Evolutionary conservation across 371 early-diverging fungal species (phyloP).

Genomic region (Aphelidium insulamus): DNA sequence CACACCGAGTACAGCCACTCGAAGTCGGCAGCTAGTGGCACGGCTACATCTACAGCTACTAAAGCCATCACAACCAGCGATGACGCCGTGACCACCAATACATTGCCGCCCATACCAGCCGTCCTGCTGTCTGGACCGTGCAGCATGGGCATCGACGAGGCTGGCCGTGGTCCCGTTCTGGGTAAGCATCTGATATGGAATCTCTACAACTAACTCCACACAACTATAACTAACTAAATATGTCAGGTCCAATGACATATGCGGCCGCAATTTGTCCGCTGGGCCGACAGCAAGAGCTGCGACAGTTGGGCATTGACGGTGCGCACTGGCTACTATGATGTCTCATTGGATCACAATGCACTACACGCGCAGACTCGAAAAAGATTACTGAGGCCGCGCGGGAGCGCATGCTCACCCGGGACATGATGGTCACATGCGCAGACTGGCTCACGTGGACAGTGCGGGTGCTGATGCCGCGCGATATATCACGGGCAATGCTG

Average conservation of each 20-base stretch:
- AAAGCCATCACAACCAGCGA: no score
- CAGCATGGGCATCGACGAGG: slow-evolving; percentile 94
- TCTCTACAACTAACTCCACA: neutral
- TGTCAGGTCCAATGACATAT: slow-evolving; percentile 86
- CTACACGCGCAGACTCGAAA: slow-evolving; percentile 49
- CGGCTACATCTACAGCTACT: no score
- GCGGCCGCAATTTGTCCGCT: slow-evolving; percentile 52
- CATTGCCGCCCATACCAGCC: no score
- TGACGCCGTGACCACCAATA: no score
- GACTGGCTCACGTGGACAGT: slow-evolving; percentile 72
- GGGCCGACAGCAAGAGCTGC: slow-evolving; percentile 31
- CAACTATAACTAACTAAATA: neutral
- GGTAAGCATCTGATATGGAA: slow-evolving; percentile 18
- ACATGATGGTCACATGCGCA: slow-evolving; percentile 21
- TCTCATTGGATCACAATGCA: neutral
- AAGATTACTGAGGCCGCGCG: slow-evolving; percentile 50
- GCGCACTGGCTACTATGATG: slow-evolving; percentile 4
- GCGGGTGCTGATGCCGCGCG: slow-evolving; percentile 55
- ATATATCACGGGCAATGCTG: slow-evolving; percentile 75
- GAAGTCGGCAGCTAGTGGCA: no score
- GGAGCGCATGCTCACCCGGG: slow-evolving; percentile 41
- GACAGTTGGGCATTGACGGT: slow-evolving; percentile 57
- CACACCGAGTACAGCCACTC: no score
- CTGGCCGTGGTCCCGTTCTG: slow-evolving; percentile 96
- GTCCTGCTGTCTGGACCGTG: no score